A percentile compares a stretch with the other conserved stretches of the same genome.
Conservation (phyloP, 768 basidiomycete genomes). For the Jaapia argillacea region DNA sequence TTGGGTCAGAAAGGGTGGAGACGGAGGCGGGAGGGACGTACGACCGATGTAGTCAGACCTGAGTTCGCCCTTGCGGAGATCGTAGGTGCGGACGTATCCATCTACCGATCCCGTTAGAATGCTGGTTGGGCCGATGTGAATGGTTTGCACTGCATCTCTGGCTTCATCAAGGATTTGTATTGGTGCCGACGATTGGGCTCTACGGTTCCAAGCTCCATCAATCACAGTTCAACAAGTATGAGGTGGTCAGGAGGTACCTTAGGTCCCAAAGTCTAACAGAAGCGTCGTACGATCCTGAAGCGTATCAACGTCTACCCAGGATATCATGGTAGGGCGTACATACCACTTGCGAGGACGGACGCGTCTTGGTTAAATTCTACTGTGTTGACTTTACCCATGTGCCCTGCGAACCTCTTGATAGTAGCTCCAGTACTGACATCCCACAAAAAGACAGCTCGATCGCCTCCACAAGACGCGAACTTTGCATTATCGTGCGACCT, state of each 20-base stretch:
- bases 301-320: conserved; percentile 2
- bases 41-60: conserved; percentile 86
- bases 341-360: conserved; percentile 82
- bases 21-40: conserved; percentile 29
- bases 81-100: conserved; percentile 87
- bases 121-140: conserved; percentile 55
- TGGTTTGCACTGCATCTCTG: conserved; percentile 74
- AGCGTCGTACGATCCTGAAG: conserved; percentile 81
- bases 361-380: conserved; percentile 90
- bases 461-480: conserved; percentile 91
- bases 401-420: conserved; percentile 74
- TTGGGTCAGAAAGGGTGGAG: neutral
- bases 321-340: conserved; percentile 15
- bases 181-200: conserved; percentile 69
- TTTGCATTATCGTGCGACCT: conserved; percentile 91
- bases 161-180: conserved; percentile 91
- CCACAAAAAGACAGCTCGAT: conserved; percentile 90
- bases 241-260: conserved; percentile 36
- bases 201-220: conserved; percentile 14
- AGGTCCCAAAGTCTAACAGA: conserved; percentile 91
- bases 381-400: conserved; percentile 82
- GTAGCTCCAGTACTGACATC: conserved; percentile 87
- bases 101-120: conserved; percentile 85
- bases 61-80: conserved; percentile 87
- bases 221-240: neutral